Evolutionary conservation across 2,329 filamentous ascomycete genomes (phyloP), one percentile per base, ranked within the genome.

Genomic region (Aureobasidium uvarum): DNA sequence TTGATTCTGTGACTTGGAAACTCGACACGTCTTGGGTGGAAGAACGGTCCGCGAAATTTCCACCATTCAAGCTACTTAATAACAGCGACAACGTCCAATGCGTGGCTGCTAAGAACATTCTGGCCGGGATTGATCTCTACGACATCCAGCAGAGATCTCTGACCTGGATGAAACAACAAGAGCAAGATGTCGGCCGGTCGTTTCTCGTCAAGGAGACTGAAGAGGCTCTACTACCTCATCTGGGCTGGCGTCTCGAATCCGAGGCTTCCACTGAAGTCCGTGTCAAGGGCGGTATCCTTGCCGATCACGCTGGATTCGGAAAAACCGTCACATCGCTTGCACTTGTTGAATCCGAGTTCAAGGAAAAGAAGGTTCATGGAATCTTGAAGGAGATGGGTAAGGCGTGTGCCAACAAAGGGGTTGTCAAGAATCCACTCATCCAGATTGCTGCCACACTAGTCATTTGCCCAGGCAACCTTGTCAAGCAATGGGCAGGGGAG

Each of bases 231-330:
- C 71, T 87, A 14, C 70, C 77, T 0, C 52, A 55, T 13, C 63
- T 72, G 0, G 69, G 81, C 13, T 89, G 85, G 83, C 81, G 84
- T 66, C 80, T 81, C 2, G 86, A 88, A 71, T 85, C 78, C 1
- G 75, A 73, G n/a, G 82, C 80, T n/a, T 69, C 79, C 66, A 72
- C 77, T 41, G 28, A 73, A n/a, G 56, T 77, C 62, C 41, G 66
- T 38, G 67, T 87, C 46, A 81, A 80, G 20, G 87, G 87, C 14
- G 87, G 87, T 5, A 79, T 89, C 20, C 77, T 89, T 39, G 86
- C 86, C 2, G 86, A 89, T 70, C 80, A 85, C 51, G 85, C 88
- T 39, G 86, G 85, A 0, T 89, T 87, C 70, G 88, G 88, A 0
- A 90, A 90, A 70, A 90, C 87, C 0, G 82, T 86, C 1, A 82